phyloP scores from a whole-genome alignment of 495 filamentous ascomycete genomes.

The Friedmanniomyces simplex region DNA sequence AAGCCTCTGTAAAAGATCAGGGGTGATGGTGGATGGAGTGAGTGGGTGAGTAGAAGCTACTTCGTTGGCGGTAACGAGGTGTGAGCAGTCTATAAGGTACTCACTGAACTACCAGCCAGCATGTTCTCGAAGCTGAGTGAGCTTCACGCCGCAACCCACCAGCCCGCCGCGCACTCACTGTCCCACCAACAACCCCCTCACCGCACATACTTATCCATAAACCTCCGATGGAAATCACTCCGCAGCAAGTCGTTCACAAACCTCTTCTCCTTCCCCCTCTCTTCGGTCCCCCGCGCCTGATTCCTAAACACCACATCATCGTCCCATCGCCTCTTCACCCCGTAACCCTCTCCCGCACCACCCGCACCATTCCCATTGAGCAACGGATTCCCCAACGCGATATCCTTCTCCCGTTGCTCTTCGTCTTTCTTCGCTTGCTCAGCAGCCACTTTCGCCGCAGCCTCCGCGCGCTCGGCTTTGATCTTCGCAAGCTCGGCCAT shows the following conservation, averaged over 20 bases:
- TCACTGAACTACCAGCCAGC: no score
- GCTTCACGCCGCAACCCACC: background rate
- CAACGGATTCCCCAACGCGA: constrained; percentile 85
- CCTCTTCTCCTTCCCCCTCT: constrained; percentile 79
- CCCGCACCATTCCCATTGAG: constrained; percentile 61
- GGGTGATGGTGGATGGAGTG: no score
- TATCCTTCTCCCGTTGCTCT: constrained; percentile 73
- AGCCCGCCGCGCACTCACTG: background rate
- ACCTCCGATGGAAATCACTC: constrained; percentile 94
- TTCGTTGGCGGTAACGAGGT: no score
- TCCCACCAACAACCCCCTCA: no score
- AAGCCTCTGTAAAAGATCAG: no score
- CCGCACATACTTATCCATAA: constrained; percentile 54
- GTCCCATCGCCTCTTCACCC: constrained; percentile 81
- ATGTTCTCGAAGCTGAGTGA: no score
- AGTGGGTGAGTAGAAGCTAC: no score
- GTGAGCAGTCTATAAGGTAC: no score
- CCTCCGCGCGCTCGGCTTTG: constrained; percentile 76
- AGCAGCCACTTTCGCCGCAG: constrained; percentile 63
- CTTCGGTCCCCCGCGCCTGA: constrained; percentile 89
- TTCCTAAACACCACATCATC: constrained; percentile 99
- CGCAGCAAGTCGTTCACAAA: constrained; percentile 96
- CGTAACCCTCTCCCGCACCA: constrained; percentile 49
- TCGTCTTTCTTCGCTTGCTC: constrained; percentile 68
- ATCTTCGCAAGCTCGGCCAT: constrained; percentile 92